Evolutionary conservation across 108 stramenopile species (phyloP).

Genomic region (Fragilaria crotonensis): DNA sequence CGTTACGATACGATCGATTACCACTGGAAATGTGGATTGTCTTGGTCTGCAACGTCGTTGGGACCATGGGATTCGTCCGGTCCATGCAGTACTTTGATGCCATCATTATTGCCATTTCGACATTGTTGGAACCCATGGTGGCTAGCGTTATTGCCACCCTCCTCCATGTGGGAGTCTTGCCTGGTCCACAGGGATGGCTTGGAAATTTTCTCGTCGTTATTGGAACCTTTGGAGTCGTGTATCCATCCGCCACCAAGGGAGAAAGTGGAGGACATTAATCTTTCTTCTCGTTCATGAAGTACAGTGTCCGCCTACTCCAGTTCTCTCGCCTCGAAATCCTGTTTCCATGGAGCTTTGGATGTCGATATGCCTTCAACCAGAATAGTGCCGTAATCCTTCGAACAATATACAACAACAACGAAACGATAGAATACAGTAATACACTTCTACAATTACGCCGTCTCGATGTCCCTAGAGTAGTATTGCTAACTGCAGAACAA

Average conservation of each 20-base stretch:
- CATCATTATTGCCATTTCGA: conserved; percentile 36
- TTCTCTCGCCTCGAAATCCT: too few species aligned
- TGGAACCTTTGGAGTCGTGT: conserved; percentile 36
- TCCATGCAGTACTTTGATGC: conserved; percentile 61
- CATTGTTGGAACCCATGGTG: conserved; percentile 33
- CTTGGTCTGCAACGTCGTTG: conserved; percentile 41
- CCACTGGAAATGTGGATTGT: conserved; percentile 42
- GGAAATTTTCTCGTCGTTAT: conserved; percentile 29
- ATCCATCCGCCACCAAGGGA: conserved; percentile 4
- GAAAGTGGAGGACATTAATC: not conserved
- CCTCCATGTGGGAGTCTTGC: conserved; percentile 24
- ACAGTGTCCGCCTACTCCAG: too few species aligned
- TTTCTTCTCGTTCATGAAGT: too few species aligned
- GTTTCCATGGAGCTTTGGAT: too few species aligned
- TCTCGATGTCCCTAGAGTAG: too few species aligned
- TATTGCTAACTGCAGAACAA: too few species aligned
- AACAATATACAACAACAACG: too few species aligned
- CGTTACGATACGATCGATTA: conserved; percentile 26
- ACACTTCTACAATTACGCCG: too few species aligned
- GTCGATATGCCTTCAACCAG: too few species aligned
- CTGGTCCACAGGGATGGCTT: conserved; percentile 31
- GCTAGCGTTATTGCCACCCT: conserved; percentile 26
- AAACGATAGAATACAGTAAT: too few species aligned
- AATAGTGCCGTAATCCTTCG: too few species aligned
- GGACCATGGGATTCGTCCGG: conserved; percentile 56